A percentile compares a stretch with the other conserved stretches of the same genome.
These are phyloP conservation scores for Eucalyptus pauciflora DNA, from an alignment of 345 rosid species.

Conservation along the genomic window DNA sequence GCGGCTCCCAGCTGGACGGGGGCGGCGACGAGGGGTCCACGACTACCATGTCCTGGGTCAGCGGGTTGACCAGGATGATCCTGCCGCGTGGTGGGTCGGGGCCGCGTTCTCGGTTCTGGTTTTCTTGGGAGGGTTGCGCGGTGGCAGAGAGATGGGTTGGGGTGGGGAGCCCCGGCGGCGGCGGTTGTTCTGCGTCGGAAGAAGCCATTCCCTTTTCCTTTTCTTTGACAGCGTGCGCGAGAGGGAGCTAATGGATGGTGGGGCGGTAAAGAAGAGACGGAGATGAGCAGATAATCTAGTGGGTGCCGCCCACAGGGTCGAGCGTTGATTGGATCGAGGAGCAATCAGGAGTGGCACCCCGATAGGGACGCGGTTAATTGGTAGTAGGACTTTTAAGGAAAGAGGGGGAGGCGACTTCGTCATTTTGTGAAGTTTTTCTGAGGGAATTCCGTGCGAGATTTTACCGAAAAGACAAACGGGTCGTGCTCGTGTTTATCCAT, in stretches of 20 bases:
- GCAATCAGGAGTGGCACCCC: neutral
- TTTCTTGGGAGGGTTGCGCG: neutral
- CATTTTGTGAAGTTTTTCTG: neutral
- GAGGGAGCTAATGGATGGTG: neutral
- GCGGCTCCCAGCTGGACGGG: slow-evolving; percentile 22
- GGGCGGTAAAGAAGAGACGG: neutral
- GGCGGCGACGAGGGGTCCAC: slow-evolving; percentile 17
- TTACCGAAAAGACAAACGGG: neutral
- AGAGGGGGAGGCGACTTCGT: neutral
- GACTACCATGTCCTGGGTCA: slow-evolving; percentile 66
- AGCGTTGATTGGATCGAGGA: neutral
- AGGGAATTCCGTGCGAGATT: neutral
- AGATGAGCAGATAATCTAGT: neutral
- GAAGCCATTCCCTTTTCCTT: neutral
- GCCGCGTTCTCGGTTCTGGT: neutral
- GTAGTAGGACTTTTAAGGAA: too few species aligned
- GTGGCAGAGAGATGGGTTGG: slow-evolving; percentile 14
- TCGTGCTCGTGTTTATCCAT: neutral
- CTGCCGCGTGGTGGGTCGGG: slow-evolving; percentile 22
- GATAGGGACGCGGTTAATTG: neutral
- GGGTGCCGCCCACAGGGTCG: neutral
- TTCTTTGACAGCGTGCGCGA: neutral
- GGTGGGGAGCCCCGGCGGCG: neutral
- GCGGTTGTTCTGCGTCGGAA: slow-evolving; percentile 6
- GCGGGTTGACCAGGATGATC: slow-evolving; percentile 59